phyloP scores from a whole-genome alignment of 2,329 filamentous ascomycete genomes.

The Emergomyces pasteurianus region DNA sequence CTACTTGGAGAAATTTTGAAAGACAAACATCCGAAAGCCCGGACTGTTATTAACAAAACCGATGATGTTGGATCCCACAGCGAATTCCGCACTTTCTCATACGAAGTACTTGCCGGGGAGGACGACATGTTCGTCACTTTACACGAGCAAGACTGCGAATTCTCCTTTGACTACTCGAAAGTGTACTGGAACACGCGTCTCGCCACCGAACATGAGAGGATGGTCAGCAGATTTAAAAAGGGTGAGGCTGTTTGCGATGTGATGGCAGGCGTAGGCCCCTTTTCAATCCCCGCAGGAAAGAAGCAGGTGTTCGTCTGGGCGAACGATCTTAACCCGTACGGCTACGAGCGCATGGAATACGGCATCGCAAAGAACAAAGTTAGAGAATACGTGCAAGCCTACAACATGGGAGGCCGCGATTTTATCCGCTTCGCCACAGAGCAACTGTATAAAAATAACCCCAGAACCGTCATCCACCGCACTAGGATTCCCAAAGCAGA shows the following conservation, averaged over 20 bases:
- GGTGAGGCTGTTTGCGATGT: conserved; percentile 90
- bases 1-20: conserved; percentile 74
- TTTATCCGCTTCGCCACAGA: conserved; percentile 67
- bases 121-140: conserved; percentile 76
- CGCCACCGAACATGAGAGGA: conserved; percentile 73
- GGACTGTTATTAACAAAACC: conserved; percentile 91
- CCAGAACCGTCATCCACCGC: conserved; percentile 36
- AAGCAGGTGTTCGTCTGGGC: conserved; percentile 88
- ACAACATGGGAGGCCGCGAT: conserved; percentile 66
- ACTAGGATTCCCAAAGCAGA: background rate
- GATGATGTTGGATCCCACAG: conserved; percentile 77
- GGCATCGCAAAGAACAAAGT: conserved; percentile 73
- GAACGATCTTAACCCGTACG: conserved; percentile 92
- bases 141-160: conserved; percentile 71
- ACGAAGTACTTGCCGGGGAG: conserved; percentile 75
- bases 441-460: conserved; percentile 32
- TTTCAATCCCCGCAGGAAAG: conserved; percentile 82
- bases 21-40: conserved; percentile 75
- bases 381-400: conserved; percentile 58
- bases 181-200: conserved; percentile 98
- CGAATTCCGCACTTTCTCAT: conserved; percentile 81
- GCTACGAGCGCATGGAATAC: conserved; percentile 58
- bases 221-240: conserved; percentile 62
- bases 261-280: conserved; percentile 95
- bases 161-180: conserved; percentile 85